Conservation (phyloP, 2,329 filamentous ascomycete species). For the Aspergillus aculeatinus region DNA sequence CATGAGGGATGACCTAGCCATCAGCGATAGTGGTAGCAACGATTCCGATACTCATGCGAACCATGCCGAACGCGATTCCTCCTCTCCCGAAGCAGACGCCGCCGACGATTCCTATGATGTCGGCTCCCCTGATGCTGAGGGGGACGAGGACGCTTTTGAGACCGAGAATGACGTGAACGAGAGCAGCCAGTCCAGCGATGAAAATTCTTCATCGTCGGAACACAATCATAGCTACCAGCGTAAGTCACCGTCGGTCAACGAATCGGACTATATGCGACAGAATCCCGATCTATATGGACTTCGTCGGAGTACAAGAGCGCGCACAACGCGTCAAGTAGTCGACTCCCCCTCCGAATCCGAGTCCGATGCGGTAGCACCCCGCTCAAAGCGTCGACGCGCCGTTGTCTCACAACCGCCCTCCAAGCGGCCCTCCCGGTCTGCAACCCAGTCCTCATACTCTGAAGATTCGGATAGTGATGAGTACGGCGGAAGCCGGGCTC, state of each 20-base stretch:
- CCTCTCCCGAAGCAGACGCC: conserved; percentile 40
- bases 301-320: conserved; percentile 75
- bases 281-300: conserved; percentile 95
- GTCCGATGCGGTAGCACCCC: conserved; percentile 64
- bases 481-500: conserved; percentile 74
- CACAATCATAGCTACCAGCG: conserved; percentile 71
- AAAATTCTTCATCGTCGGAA: conserved; percentile 68
- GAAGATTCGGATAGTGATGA: conserved; percentile 67
- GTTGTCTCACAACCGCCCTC: conserved; percentile 52
- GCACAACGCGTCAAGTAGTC: conserved; percentile 61
- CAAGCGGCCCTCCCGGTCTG: conserved; percentile 47
- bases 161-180: conserved; percentile 58
- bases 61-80: conserved; percentile 51
- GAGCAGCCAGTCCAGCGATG: conserved; percentile 57
- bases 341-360: conserved; percentile 66
- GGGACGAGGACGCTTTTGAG: conserved; percentile 70
- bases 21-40: conserved; percentile 68
- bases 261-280: conserved; percentile 81
- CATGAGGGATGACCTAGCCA: conserved; percentile 40
- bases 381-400: conserved; percentile 52
- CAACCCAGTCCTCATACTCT: conserved; percentile 62
- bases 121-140: conserved; percentile 37
- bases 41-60: conserved; percentile 68
- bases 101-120: conserved; percentile 42
- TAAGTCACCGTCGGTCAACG: conserved; percentile 63